Conservation (phyloP, 805 yeast genomes). For the Candida lessepsii region DNA sequence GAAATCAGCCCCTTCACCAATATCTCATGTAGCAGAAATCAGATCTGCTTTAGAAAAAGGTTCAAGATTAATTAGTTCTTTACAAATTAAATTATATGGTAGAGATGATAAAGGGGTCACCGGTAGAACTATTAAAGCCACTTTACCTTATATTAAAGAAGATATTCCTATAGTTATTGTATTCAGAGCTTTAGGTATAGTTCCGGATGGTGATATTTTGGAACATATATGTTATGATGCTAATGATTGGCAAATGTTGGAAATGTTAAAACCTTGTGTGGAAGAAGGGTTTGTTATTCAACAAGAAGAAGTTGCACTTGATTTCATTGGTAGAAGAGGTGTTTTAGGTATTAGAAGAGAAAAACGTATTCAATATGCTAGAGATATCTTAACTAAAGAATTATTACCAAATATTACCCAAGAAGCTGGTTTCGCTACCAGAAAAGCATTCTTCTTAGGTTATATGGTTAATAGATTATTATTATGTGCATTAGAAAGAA, state of each 20-base stretch:
- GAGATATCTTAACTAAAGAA: conserved; percentile 94
- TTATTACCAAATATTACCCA: conserved; percentile 96
- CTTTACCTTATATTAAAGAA: conserved; percentile 92
- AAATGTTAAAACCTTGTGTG: conserved; percentile 97
- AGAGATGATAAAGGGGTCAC: conserved; percentile 68
- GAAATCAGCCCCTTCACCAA: conserved; percentile 95
- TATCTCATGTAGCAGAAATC: conserved; percentile 94
- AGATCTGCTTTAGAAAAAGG: conserved; percentile 97
- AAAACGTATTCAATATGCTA: conserved; percentile 97
- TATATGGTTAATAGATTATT: conserved; percentile 95
- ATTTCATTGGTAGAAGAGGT: conserved; percentile 97
- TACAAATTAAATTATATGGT: conserved; percentile 90
- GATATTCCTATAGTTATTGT: conserved; percentile 97
- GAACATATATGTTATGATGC: conserved; percentile 98
- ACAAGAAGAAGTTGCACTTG: conserved; percentile 96
- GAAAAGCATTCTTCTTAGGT: conserved; percentile 96
- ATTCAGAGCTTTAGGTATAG: conserved; percentile 96
- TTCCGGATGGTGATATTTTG: conserved; percentile 97
- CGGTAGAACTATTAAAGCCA: conserved; percentile 88
- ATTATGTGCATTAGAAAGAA: conserved; percentile 93
- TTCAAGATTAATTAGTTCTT: conserved; percentile 86
- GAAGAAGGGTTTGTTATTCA: conserved; percentile 99
- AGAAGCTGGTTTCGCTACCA: conserved; percentile 92
- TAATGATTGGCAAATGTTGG: conserved; percentile 99
- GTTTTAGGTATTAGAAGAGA: conserved; percentile 95